Evolutionary conservation across 495 filamentous ascomycete species (phyloP), one percentile per base, ranked within the genome.

Genomic region (Halenospora varia): DNA sequence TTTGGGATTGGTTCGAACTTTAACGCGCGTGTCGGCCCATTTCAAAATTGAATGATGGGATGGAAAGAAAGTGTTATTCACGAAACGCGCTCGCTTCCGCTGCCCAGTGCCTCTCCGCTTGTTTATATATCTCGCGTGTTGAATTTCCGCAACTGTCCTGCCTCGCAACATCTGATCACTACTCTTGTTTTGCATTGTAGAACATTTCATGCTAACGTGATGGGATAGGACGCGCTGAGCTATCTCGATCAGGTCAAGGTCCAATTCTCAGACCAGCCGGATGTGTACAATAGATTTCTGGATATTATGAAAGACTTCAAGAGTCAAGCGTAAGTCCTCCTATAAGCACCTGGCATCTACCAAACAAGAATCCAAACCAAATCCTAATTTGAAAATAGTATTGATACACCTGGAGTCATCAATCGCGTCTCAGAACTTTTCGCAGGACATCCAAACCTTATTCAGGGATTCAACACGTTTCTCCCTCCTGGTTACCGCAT

Each of bases 301-400:
- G 94, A 99, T 62, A 99, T 99, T 50, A 99, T 99, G 95, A 99
- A 99, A 71, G 95, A 99, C 60, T 99, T 99, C 75, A 99, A 99
- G 75, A 96, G 92, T 65, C 92, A 96, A 74, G 89, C 92, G 85
- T 94, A 73, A 75, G 89, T 80, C 53, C 59, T 35, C 48, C 63
- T 10, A 26, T 35, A 53, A 41, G 39, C 23, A 62, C 53, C 65
- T 58, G 4, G 19, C 25, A 29, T 11, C 18, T 25, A 9, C 3
- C 22, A 3, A 4, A 48, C 10, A 50, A 20, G 19, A 50, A 26
- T 15, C 41, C 63, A 47, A 59, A 52, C 48, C 23, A 25, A n/a
- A 18, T 26, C 8, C 53, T 62, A 19, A 60, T 26, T 15, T 6
- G 26, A 45, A 6, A 11, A 29, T 68, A 94, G 89, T 8, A 99